Conservation (phyloP, 2,329 filamentous ascomycete species). For the Cyphellophora europaea region DNA sequence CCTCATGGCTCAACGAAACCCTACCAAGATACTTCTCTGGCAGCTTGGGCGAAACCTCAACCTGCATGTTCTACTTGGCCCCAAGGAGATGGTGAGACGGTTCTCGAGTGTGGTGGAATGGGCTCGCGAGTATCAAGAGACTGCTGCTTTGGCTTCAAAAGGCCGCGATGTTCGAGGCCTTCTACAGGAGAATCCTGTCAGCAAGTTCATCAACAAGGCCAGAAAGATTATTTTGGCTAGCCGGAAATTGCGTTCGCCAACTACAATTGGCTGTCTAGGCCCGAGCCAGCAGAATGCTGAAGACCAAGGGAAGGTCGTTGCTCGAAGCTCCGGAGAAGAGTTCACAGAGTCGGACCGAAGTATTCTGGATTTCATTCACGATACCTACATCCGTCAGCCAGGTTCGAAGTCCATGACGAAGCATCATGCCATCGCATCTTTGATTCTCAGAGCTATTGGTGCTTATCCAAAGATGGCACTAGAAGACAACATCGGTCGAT, state of each 20-base stretch:
- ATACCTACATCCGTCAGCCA: conserved; percentile 38
- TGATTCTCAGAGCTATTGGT: conserved; percentile 47
- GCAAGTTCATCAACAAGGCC: conserved; percentile 35
- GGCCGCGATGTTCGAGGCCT: conserved; percentile 17
- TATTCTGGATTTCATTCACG: conserved; percentile 35
- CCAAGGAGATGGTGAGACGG: conserved; percentile 38
- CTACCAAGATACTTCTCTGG: conserved; percentile 4
- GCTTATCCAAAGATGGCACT: conserved; percentile 41
- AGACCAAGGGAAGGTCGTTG: conserved; percentile 21
- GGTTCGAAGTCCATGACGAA: conserved; percentile 23
- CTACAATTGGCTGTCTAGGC: conserved; percentile 31
- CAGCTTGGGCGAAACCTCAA: background rate
- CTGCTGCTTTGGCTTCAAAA: conserved; percentile 28
- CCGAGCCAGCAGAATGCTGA: conserved; percentile 26
- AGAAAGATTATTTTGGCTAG: conserved; percentile 31
- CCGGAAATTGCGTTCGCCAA: conserved; percentile 32
- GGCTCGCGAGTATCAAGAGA: conserved; percentile 48
- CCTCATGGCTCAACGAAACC: conserved; percentile 4
- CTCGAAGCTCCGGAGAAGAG: conserved; percentile 23
- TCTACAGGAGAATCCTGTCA: conserved; percentile 28
- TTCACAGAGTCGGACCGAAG: conserved; percentile 42
- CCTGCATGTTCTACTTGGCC: conserved; percentile 29
- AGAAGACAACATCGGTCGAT: conserved; percentile 28
- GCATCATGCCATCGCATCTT: conserved; percentile 33
- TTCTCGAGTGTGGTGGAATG: conserved; percentile 44